Percentiles rank a stretch among this genome's conserved stretches.
Conservation (phyloP, 768 basidiomycete genomes). For the Tephrocybe rancida region DNA sequence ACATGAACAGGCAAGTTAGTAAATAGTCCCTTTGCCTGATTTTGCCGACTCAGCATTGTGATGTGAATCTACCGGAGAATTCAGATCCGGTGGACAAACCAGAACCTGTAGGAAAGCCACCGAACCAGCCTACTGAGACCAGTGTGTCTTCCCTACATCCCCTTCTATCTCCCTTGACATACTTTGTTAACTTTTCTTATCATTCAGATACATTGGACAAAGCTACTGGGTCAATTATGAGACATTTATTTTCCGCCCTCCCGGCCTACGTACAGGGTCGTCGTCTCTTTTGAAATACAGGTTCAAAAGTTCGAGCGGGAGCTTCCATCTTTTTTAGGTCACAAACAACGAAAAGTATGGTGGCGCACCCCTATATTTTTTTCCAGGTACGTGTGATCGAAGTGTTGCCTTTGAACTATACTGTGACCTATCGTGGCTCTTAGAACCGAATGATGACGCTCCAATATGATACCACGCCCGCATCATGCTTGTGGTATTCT, state of each 20-base stretch:
- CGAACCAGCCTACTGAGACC: constrained; percentile 6
- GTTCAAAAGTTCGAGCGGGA: constrained; percentile 10
- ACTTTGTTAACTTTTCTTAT: constrained; percentile 10
- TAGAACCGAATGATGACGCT: constrained; percentile 11
- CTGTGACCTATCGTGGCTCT: too few relatives aligned
- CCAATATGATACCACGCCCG: constrained; percentile 14
- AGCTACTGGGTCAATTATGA: constrained; percentile 11
- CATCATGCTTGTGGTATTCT: constrained; percentile 1
- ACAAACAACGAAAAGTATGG: background rate
- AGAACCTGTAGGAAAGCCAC: background rate
- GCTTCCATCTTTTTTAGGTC: constrained; percentile 9
- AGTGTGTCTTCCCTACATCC: constrained; percentile 1
- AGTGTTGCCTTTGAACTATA: too few relatives aligned
- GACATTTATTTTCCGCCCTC: constrained; percentile 11
- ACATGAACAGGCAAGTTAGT: constrained; percentile 10
- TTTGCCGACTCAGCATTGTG: constrained; percentile 15
- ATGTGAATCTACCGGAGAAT: constrained; percentile 8
- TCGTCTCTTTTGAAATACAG: constrained; percentile 8
- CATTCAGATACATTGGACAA: constrained; percentile 17
- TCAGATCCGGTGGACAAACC: constrained; percentile 5
- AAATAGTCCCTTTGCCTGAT: too few relatives aligned
- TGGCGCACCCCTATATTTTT: constrained; percentile 6
- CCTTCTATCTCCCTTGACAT: background rate
- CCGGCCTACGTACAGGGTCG: constrained; percentile 1
- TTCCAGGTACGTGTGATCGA: constrained; percentile 15